These are phyloP conservation scores for Chlamydomonas reinhardtii DNA, from an alignment of 163 green algal genomes.

Conservation along the genomic window DNA sequence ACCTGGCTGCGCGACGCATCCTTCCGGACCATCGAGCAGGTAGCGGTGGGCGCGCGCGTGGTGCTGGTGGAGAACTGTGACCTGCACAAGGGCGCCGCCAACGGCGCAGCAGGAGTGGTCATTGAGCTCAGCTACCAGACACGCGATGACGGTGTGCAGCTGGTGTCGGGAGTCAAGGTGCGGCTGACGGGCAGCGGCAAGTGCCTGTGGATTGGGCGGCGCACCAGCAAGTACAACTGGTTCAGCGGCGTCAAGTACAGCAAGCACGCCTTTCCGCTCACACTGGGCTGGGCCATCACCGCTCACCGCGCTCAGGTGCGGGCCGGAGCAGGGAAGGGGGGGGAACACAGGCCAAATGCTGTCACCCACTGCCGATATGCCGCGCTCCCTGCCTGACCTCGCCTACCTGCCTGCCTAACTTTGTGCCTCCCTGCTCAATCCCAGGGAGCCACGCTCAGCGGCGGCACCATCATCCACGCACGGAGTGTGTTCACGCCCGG, in stretches of 20 bases:
- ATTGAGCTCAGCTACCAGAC: neutral
- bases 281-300: no score
- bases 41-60: neutral
- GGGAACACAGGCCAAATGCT: no score
- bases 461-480: constrained; percentile 10
- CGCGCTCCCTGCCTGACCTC: neutral
- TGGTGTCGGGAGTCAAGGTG: neutral
- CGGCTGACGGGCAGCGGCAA: no score
- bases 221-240: no score
- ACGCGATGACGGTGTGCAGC: neutral
- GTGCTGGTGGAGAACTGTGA: neutral
- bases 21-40: neutral
- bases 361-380: no score
- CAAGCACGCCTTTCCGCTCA: no score
- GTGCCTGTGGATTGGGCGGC: no score
- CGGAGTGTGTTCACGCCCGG: constrained; percentile 16
- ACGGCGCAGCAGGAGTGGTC: neutral
- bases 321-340: no score
- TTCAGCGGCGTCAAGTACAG: no score
- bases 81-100: neutral
- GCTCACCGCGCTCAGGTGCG: no score
- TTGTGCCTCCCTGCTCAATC: no score
- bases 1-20: neutral
- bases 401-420: neutral
- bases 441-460: constrained; percentile 2